phyloP scores from a whole-genome alignment of 164 flowering plant genomes.

The Liriodendron chinense region DNA sequence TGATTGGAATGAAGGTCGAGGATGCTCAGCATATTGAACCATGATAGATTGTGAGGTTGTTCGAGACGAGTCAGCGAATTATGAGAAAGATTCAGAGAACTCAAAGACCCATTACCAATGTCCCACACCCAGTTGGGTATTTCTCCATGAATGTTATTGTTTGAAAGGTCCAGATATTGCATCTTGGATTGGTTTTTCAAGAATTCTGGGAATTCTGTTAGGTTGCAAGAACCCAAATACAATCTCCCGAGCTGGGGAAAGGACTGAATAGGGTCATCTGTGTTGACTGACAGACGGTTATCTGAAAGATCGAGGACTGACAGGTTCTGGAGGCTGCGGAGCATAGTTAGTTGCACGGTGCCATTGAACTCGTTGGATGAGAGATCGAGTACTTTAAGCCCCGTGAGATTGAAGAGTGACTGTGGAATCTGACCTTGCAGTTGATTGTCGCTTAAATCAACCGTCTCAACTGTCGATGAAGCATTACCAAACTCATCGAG shows the following conservation, averaged over 20 bases:
- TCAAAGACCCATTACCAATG: constrained; percentile 9
- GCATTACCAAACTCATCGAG: constrained; percentile 15
- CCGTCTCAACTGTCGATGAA: constrained; percentile 9
- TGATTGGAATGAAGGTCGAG: constrained; percentile 47
- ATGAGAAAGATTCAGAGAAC: constrained; percentile 36
- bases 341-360: constrained; percentile 8
- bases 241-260: constrained; percentile 28
- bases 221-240: constrained; percentile 40
- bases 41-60: background rate
- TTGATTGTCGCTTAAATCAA: constrained; percentile 26
- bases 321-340: constrained; percentile 24
- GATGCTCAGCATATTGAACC: background rate
- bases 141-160: constrained; percentile 33
- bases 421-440: constrained; percentile 34
- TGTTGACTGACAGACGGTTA: constrained; percentile 17
- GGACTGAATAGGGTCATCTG: background rate
- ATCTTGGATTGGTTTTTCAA: constrained; percentile 28
- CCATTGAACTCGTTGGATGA: constrained; percentile 39
- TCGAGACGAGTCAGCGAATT: constrained; percentile 26
- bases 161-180: constrained; percentile 40
- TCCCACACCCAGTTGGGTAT: constrained; percentile 46
- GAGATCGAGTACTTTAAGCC: constrained; percentile 24
- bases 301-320: constrained; percentile 31
- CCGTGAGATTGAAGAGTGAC: constrained; percentile 20
- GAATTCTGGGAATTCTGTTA: constrained; percentile 30